phyloP scores from a whole-genome alignment of 139 green algal species.

The Chlorella sorokiniana region DNA sequence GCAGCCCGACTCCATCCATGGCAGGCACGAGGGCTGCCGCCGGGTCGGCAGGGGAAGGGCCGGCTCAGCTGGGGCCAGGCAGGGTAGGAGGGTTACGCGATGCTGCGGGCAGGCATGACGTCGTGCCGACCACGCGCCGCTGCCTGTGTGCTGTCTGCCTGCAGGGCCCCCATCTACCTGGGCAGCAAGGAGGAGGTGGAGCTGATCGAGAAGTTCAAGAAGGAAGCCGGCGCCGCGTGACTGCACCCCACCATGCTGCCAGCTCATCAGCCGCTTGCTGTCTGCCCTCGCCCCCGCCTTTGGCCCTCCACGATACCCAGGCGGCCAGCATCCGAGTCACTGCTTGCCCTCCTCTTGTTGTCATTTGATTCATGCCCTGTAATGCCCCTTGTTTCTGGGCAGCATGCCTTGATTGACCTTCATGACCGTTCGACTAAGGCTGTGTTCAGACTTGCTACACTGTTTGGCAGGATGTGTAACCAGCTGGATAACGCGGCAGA shows the following conservation, averaged over 20 bases:
- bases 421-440: too few relatives aligned
- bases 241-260: too few relatives aligned
- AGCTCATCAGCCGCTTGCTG: background rate
- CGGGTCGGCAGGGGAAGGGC: background rate
- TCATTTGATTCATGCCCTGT: background rate
- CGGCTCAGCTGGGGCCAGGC: background rate
- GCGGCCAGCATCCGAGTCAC: background rate
- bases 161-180: constrained; percentile 59
- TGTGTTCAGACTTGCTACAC: too few relatives aligned
- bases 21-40: constrained; percentile 2
- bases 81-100: too few relatives aligned
- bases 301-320: too few relatives aligned
- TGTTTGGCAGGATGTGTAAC: too few relatives aligned
- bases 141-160: background rate
- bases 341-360: background rate
- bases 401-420: too few relatives aligned
- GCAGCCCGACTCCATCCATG: constrained; percentile 54
- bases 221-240: constrained; percentile 22
- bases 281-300: too few relatives aligned
- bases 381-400: too few relatives aligned
- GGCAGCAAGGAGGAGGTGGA: constrained; percentile 59
- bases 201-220: constrained; percentile 40
- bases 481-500: too few relatives aligned
- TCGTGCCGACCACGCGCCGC: background rate
- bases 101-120: too few relatives aligned